Base-by-base conservation (phyloP, 1,284 basidiomycete species). In the Sparassis latifolia region DNA sequence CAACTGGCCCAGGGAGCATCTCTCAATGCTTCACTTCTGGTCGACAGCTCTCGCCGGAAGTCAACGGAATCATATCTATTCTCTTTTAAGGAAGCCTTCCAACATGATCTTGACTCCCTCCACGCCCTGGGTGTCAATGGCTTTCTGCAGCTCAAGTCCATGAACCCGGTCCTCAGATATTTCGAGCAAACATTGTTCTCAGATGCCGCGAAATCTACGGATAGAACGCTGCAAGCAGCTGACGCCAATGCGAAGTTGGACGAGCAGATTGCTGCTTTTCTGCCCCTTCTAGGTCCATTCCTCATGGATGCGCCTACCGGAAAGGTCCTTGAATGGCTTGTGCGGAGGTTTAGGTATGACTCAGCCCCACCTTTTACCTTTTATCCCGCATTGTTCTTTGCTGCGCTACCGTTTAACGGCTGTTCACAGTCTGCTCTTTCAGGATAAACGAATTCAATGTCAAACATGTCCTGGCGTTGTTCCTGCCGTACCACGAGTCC, bases 391-490 rank as follows among this genome's bases (percentile, higher is more conserved):
- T 37, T 12, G 35, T 6, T 12, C 12, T 37, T 37, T 37, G 35
- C 7, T 37, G 12, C 35, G 7, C 35, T 37, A 7, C 35, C 35
- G 12, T 12, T 12, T 6, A 37, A 37, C 10, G 2, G 27, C n/a
- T 45, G 44, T 33, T 6, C 27, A 20, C 20, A 30, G 33, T 29
- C 33, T 41, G n/a, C 4, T 30, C 20, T 20, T 20, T 20, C 62
- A 96, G 95, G 62, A 82, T 98, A 38, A 82, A 98, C 66, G 94
- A 98, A 65, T 94, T 97, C 74, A 97, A 97, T 62, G 78, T 94
- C 40, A 76, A 87, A 44, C 76, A 79, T n/a, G 62, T 95, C 27
- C 75, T 99, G 4, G 72, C 84, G 10, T 74, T 92, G 20, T 98
- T 98, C 69, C 69, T 98, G 31, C 97, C 97, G 0, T 98, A 96